Base-by-base conservation (phyloP, 164 flowering plant genomes). In the Amborella trichopoda region DNA sequence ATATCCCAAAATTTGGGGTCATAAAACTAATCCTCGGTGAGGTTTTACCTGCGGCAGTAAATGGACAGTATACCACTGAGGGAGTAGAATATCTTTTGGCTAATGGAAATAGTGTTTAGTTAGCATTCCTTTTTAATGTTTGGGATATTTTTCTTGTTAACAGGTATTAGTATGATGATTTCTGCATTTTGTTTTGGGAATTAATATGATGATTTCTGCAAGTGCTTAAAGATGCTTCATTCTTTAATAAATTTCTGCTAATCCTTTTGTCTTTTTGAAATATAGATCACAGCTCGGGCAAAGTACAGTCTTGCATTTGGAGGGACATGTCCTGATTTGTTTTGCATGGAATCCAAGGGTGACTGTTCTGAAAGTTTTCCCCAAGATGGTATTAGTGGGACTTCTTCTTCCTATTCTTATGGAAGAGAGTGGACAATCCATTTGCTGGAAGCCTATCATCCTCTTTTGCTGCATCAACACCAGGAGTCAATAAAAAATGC, bases 221-320 rank as follows among this genome's bases (percentile, higher is more conserved):
- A n/a, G n/a, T n/a, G n/a, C n/a, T n/a, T n/a, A n/a, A n/a, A n/a
- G n/a, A n/a, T n/a, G n/a, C n/a, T n/a, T n/a, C n/a, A n/a, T n/a
- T n/a, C n/a, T n/a, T n/a, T n/a, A n/a, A n/a, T n/a, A n/a, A n/a
- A n/a, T n/a, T n/a, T n/a, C n/a, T n/a, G n/a, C n/a, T n/a, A n/a
- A n/a, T n/a, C n/a, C n/a, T n/a, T n/a, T n/a, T n/a, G n/a, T n/a
- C 6, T 37, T 37, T 43, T 42, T 27, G 32, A 42, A 32, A 23
- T 65, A 58, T 58, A 90, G 98, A 70, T 90, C 23, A 74, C 66
- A 69, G 91, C 98, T 62, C 80, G 98, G 42, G 98, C 98, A 48
- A 64, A 70, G 42, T 86, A 79, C 51, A 67, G 98, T 65, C 70
- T 77, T 44, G 67, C 81, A 26, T 79, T 68, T 62, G 87, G 83